These are phyloP conservation scores for Obelidium mucronatum DNA, from an alignment of 192 early-diverging fungal species.

Conservation along the genomic window DNA sequence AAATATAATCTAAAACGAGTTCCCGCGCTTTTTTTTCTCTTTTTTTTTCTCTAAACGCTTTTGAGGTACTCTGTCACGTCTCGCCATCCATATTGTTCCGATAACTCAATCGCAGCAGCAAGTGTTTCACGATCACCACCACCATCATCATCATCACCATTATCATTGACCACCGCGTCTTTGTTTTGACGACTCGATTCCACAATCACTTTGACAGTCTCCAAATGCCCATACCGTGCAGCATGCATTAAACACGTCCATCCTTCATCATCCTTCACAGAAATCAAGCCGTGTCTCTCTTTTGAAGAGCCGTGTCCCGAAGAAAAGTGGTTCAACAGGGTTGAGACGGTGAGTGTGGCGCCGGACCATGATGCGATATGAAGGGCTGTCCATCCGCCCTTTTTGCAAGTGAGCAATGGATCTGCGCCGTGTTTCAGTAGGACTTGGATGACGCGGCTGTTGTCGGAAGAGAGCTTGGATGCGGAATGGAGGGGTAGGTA, in stretches of 20 bases:
- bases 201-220: slow-evolving; percentile 10
- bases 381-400: slow-evolving; percentile 33
- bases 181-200: too few relatives aligned
- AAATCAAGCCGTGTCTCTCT: neutral
- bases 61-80: slow-evolving; percentile 17
- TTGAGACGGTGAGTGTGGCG: neutral
- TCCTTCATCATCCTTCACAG: slow-evolving; percentile 28
- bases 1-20: too few relatives aligned
- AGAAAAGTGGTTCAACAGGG: neutral
- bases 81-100: slow-evolving; percentile 4
- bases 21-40: too few relatives aligned
- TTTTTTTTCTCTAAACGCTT: too few relatives aligned
- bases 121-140: neutral
- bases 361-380: slow-evolving; percentile 39
- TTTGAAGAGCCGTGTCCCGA: neutral
- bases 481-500: slow-evolving; percentile 23
- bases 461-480: neutral
- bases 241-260: slow-evolving; percentile 40
- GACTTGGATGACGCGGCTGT: neutral
- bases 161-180: neutral
- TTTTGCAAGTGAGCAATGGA: neutral
- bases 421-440: slow-evolving; percentile 17
- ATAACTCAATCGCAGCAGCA: slow-evolving; percentile 1
- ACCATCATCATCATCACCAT: neutral
- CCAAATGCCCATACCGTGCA: slow-evolving; percentile 35